phyloP scores from a whole-genome alignment of 2,329 filamentous ascomycete species.

The Ceratocystiopsis sp. region DNA sequence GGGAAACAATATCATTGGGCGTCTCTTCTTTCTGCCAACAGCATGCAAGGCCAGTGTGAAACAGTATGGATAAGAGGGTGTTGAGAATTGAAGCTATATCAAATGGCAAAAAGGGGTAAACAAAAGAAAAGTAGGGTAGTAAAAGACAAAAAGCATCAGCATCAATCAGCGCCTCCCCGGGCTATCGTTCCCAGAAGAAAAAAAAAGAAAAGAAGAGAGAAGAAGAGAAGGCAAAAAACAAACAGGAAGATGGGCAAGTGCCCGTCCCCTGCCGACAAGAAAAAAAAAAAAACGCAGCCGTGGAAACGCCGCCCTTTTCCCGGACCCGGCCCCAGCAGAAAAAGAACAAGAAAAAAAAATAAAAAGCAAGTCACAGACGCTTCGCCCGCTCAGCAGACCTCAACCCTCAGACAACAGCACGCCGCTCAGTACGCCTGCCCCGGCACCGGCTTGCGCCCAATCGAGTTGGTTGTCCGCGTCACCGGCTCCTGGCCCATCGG shows the following conservation, averaged over 20 bases:
- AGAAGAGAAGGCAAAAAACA: not conserved
- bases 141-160: not conserved
- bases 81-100: too few relatives aligned
- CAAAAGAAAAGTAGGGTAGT: not conserved
- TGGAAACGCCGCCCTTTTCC: too few relatives aligned
- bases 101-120: too few relatives aligned
- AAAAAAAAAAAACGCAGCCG: too few relatives aligned
- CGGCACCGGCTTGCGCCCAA: constrained; percentile 38
- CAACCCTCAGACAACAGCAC: too few relatives aligned
- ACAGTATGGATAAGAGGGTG: too few relatives aligned
- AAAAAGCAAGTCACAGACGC: too few relatives aligned
- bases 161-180: not conserved
- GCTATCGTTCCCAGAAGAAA: not conserved
- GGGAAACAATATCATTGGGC: too few relatives aligned
- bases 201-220: not conserved
- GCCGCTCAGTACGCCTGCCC: constrained; percentile 31
- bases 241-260: not conserved
- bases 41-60: too few relatives aligned
- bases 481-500: constrained; percentile 21
- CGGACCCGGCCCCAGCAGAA: not conserved
- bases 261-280: too few relatives aligned
- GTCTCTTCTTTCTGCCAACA: too few relatives aligned
- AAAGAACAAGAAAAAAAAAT: not conserved
- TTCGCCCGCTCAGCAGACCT: too few relatives aligned
- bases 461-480: constrained; percentile 17